phyloP scores from a whole-genome alignment of 2,329 filamentous ascomycete genomes.

The Claviceps quebecensis region DNA sequence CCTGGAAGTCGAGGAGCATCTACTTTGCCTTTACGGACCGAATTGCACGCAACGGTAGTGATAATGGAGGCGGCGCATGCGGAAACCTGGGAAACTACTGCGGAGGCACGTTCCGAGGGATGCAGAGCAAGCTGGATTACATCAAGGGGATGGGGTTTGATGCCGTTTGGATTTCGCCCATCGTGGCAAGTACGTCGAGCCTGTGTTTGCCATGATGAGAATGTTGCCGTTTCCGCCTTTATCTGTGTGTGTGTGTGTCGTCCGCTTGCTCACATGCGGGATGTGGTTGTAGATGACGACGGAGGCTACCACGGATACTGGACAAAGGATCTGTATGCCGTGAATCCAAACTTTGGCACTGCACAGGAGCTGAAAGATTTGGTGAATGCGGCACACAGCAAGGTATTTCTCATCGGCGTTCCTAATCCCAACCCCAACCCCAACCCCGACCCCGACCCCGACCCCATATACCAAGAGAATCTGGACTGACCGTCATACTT shows the following conservation, averaged over 20 bases:
- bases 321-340: slow-evolving; percentile 32
- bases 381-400: slow-evolving; percentile 39
- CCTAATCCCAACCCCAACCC: too few relatives aligned
- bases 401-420: slow-evolving; percentile 19
- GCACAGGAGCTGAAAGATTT: slow-evolving; percentile 43
- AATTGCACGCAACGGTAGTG: slow-evolving; percentile 30
- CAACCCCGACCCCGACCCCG: too few relatives aligned
- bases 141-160: slow-evolving; percentile 48
- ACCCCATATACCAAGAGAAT: too few relatives aligned
- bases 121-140: slow-evolving; percentile 46
- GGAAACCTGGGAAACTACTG: slow-evolving; percentile 35
- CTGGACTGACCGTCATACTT: too few relatives aligned
- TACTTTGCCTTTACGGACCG: slow-evolving; percentile 47
- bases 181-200: slow-evolving; percentile 28
- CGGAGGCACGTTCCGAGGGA: slow-evolving; percentile 45
- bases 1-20: slow-evolving; percentile 41
- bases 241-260: too few relatives aligned
- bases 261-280: too few relatives aligned
- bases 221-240: neutral
- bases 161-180: slow-evolving; percentile 44
- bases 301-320: slow-evolving; percentile 42
- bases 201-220: too few relatives aligned
- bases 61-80: slow-evolving; percentile 29
- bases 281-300: slow-evolving; percentile 16
- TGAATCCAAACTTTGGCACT: slow-evolving; percentile 47